Conservation (phyloP, 1,284 basidiomycete genomes). For the Leccinum pachyderme region DNA sequence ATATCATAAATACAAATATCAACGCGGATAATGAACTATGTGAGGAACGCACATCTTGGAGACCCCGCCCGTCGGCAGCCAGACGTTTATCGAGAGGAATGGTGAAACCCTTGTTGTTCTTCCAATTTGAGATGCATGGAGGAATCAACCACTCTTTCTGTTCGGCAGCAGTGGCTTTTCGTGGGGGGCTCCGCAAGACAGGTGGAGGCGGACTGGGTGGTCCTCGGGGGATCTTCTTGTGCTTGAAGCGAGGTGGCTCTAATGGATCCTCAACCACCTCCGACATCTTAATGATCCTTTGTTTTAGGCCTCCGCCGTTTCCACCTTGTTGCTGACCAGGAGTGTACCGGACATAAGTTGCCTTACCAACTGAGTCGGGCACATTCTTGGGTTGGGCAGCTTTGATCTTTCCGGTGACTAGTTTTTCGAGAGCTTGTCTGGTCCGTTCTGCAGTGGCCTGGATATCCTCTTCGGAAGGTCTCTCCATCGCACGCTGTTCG, state of each 20-base stretch:
- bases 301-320: slow-evolving; percentile 69
- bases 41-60: slow-evolving; percentile 84
- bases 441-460: slow-evolving; percentile 89
- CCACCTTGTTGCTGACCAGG: slow-evolving; percentile 81
- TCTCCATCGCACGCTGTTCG: slow-evolving; percentile 72
- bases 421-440: slow-evolving; percentile 86
- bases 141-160: slow-evolving; percentile 99
- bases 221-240: slow-evolving; percentile 96
- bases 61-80: slow-evolving; percentile 93
- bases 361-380: slow-evolving; percentile 74
- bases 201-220: slow-evolving; percentile 96
- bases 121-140: slow-evolving; percentile 99
- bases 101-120: slow-evolving; percentile 99
- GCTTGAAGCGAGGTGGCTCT: slow-evolving; percentile 96
- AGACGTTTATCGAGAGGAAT: slow-evolving; percentile 98
- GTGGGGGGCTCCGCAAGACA: slow-evolving; percentile 93
- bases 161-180: slow-evolving; percentile 94
- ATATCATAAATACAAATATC: slow-evolving; percentile 5
- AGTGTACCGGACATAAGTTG: slow-evolving; percentile 93
- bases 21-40: background rate
- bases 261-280: slow-evolving; percentile 96
- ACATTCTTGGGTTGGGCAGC: slow-evolving; percentile 92
- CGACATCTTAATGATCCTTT: slow-evolving; percentile 99
- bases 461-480: slow-evolving; percentile 90
- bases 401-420: slow-evolving; percentile 95